phyloP scores from a whole-genome alignment of 108 stramenopile genomes.

The Cyclotella cryptica region DNA sequence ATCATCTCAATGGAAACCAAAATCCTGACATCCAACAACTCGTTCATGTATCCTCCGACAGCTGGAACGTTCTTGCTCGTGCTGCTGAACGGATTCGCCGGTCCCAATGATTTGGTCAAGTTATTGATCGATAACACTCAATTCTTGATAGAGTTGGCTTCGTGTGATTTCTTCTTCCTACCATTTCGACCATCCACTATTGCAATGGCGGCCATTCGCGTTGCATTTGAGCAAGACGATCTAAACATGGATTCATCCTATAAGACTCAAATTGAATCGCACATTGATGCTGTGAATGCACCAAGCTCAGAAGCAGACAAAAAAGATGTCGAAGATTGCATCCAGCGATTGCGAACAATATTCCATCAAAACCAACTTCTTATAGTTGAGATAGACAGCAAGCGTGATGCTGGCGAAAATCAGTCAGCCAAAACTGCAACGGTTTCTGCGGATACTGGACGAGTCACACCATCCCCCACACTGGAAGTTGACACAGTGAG shows the following conservation, averaged over 20 bases:
- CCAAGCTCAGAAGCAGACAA: background rate
- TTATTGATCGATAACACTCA: constrained; percentile 27
- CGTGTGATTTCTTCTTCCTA: constrained; percentile 46
- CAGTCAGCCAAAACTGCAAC: background rate
- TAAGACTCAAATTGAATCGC: background rate
- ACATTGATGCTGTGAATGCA: background rate
- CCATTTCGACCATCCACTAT: constrained; percentile 32
- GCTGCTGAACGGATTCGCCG: constrained; percentile 25
- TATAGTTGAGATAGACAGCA: background rate
- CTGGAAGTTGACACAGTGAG: no score
- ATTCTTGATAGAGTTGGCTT: constrained; percentile 47
- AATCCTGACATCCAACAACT: constrained; percentile 1
- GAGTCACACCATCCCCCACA: constrained; percentile 5
- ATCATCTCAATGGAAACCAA: constrained; percentile 24
- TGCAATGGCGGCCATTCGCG: constrained; percentile 36
- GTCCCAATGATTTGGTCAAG: background rate
- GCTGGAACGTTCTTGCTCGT: constrained; percentile 29
- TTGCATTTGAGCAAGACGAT: constrained; percentile 25
- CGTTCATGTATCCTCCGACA: constrained; percentile 38
- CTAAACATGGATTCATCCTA: background rate
- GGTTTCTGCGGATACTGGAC: background rate
- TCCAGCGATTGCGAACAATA: background rate
- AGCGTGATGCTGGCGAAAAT: background rate
- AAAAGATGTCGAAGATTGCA: background rate
- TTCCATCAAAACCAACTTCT: background rate